A percentile compares a stretch with the other conserved stretches of the same genome.
Conservation (phyloP, 2,329 filamentous ascomycete species). For the Pseudogymnoascus sp. region DNA sequence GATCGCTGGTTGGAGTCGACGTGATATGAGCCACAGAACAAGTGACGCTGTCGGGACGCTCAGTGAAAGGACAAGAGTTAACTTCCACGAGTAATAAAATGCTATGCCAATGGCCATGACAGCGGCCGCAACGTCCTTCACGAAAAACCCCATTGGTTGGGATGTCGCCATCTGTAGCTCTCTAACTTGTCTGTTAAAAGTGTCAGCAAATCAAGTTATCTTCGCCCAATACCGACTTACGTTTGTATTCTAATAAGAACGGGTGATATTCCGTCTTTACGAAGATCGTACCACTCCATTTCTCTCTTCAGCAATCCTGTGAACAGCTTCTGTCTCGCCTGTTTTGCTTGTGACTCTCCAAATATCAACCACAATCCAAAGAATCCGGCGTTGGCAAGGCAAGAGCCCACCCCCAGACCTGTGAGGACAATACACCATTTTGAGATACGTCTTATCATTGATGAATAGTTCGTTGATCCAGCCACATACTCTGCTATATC, state of each 20-base stretch:
- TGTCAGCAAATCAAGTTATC: constrained; percentile 14
- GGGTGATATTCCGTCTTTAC: constrained; percentile 63
- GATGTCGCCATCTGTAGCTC: constrained; percentile 78
- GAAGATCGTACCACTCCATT: constrained; percentile 74
- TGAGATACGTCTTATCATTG: constrained; percentile 49
- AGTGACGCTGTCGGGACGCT: constrained; percentile 62
- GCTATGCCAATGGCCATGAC: constrained; percentile 63
- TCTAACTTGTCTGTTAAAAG: constrained; percentile 58
- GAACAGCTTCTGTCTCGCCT: constrained; percentile 60
- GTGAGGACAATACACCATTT: constrained; percentile 56
- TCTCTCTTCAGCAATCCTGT: constrained; percentile 61
- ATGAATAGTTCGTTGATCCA: constrained; percentile 40
- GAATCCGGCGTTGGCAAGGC: constrained; percentile 60
- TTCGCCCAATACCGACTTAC: constrained; percentile 41
- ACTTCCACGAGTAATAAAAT: constrained; percentile 72
- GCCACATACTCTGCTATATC: constrained; percentile 60
- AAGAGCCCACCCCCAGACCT: constrained; percentile 56
- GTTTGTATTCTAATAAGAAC: constrained; percentile 66
- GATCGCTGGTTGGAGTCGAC: constrained; percentile 58
- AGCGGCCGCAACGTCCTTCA: constrained; percentile 58
- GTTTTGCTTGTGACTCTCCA: constrained; percentile 71
- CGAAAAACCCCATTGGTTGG: constrained; percentile 65
- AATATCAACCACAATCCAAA: constrained; percentile 68
- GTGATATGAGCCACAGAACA: constrained; percentile 53
- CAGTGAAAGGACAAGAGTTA: constrained; percentile 72